Percentiles rank a stretch among this genome's conserved stretches.
These are phyloP conservation scores for Tolypocladium sp. DNA, from an alignment of 2,329 filamentous ascomycete species.

Conservation along the genomic window DNA sequence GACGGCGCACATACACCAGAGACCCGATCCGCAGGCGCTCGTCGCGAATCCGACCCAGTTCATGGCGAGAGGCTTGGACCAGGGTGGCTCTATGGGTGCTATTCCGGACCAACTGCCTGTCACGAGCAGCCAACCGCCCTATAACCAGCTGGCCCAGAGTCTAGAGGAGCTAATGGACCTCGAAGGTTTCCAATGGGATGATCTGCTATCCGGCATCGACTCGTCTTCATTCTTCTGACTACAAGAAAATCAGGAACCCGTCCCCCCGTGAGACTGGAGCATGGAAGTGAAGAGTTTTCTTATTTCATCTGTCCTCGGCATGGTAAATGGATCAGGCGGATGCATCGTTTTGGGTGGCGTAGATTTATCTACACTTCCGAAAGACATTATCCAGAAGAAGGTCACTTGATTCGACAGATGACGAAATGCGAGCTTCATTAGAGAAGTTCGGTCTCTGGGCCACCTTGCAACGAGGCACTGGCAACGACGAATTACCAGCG, in stretches of 20 bases:
- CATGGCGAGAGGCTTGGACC: background rate
- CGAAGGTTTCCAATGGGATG: background rate
- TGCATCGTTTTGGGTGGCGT: background rate
- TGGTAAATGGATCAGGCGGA: background rate
- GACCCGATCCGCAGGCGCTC: background rate
- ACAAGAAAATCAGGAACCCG: background rate
- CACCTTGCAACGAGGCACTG: no score
- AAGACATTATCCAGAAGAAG: no score
- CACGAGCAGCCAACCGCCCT: background rate
- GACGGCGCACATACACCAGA: background rate
- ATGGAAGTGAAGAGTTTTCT: background rate
- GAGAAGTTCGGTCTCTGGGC: no score
- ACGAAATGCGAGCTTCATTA: no score
- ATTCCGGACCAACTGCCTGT: background rate
- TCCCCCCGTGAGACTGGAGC: background rate
- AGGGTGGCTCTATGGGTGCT: background rate
- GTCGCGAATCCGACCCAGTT: background rate
- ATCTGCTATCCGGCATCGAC: background rate
- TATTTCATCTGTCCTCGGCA: background rate
- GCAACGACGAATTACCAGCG: no score
- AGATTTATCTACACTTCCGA: background rate
- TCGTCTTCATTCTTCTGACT: background rate
- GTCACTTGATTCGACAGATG: background rate
- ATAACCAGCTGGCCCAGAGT: background rate
- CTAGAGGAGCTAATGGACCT: background rate